Conservation (phyloP, 805 yeast genomes). For the Kodamaea lidongshanica region DNA sequence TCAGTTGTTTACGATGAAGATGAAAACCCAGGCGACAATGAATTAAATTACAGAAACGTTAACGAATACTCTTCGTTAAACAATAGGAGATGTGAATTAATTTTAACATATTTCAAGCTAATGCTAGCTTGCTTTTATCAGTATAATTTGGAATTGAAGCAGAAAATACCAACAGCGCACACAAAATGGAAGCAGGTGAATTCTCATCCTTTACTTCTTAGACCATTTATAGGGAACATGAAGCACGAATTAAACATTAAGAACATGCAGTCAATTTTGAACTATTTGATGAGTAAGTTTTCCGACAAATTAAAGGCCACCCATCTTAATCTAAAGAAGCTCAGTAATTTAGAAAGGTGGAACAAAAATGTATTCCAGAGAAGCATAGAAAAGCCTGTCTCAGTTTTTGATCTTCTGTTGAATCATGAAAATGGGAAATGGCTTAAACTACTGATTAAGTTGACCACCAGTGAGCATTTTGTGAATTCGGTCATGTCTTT, state of each 20-base stretch:
- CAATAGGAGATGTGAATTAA: conserved; percentile 46
- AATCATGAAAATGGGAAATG: conserved; percentile 14
- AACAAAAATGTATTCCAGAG: conserved; percentile 32
- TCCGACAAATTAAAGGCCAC: conserved; percentile 9
- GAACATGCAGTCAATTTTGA: conserved; percentile 24
- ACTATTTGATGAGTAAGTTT: conserved; percentile 14
- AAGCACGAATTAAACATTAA: conserved; percentile 44
- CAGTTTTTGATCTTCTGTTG: conserved; percentile 22
- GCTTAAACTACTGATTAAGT: conserved; percentile 23
- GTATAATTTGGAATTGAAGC: conserved; percentile 37
- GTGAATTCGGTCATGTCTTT: conserved; percentile 34
- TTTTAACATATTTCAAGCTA: conserved; percentile 48
- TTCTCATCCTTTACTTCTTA: conserved; percentile 42
- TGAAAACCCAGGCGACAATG: conserved; percentile 30
- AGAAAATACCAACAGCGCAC: conserved; percentile 42
- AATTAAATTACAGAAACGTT: conserved; percentile 22
- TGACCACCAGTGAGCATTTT: conserved; percentile 37
- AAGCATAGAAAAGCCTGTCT: conserved; percentile 33
- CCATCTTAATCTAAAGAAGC: conserved; percentile 15
- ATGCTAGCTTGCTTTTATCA: conserved; percentile 57
- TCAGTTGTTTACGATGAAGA: conserved; percentile 40
- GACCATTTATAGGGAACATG: conserved; percentile 55
- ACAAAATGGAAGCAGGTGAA: conserved; percentile 40
- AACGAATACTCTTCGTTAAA: conserved; percentile 25
- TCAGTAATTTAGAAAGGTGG: conserved; percentile 18